Base-by-base conservation (phyloP, 139 green algal species). In the Edaphochlamys debaryana region DNA sequence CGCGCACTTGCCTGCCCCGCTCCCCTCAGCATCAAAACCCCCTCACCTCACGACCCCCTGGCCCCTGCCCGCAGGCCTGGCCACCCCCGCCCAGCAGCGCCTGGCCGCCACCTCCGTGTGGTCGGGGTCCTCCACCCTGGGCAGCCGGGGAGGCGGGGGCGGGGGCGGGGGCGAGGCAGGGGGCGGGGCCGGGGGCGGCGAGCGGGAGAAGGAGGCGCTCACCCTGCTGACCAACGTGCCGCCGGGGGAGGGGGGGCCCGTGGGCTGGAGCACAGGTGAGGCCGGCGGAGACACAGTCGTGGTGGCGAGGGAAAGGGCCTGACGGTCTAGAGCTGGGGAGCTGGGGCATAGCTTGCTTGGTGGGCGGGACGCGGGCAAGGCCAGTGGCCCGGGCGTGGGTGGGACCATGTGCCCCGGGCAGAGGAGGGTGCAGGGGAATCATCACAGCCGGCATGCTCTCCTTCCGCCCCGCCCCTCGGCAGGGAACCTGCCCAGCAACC, bases 221-320 rank as follows among this genome's bases (percentile, higher is more conserved):
- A 2, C 15, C 27, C 50, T 84, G 8, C 3, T 66, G 20, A 90
- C 87, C n/a, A 88, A 90, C 37, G 42, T 90, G 32, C 79, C 82
- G 2, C 45, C 78, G 0, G 72, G 71, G 6, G 58, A 81, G 25
- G 87, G 87, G 4, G 80, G 76, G n/a, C 32, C 37, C 32, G 74
- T 89, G 13, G 67, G 63, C 50, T 91, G 83, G 83, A 37, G 9
- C 23, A 30, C 68, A 60, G 68, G 74, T 83, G 62, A 7, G 60
- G 0, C n/a, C n/a, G n/a, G n/a, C n/a, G n/a, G n/a, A n/a, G n/a
- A n/a, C n/a, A n/a, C n/a, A n/a, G n/a, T n/a, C n/a, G n/a, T n/a
- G n/a, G n/a, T n/a, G n/a, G n/a, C n/a, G n/a, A n/a, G n/a, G n/a
- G n/a, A n/a, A n/a, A n/a, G n/a, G n/a, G n/a, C n/a, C n/a, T n/a